Base-by-base conservation (phyloP, 2,329 filamentous ascomycete species). In the Cladophialophora chaetospira region DNA sequence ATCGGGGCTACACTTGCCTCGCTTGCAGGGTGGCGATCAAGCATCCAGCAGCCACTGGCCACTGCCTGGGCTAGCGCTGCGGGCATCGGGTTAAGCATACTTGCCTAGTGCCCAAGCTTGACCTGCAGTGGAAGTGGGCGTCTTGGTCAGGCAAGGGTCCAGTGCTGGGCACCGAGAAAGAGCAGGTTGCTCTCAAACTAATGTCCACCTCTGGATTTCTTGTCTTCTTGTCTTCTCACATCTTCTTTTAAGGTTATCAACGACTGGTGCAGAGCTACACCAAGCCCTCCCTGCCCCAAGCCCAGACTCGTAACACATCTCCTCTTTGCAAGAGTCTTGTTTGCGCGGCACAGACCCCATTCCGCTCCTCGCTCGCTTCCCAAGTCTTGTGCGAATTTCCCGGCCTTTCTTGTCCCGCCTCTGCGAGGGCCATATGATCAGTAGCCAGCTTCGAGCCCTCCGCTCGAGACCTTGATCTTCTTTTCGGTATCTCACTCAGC, bases 21-120 rank as follows among this genome's bases (percentile, higher is more conserved):
- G 42, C 19, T 43, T 43, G 21, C 23, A 43, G 17, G 9, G 40
- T 19, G 40, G 40, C 40, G 40, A 43, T 43, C 40, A 43, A 43
- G 21, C 23, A 44, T n/a, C 26, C 28, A 29, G 48, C 48, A 26
- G 48, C 17, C 47, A 51, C 33, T 51, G 47, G 47, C 47, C 47
- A 28, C 33, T 17, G 19, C 38, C 48, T 25, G n/a, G 13, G 48
- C 48, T 51, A 51, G 48, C 11, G 48, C 48, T 43, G 35, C 48
- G 48, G 48, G 36, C 48, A 13, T 21, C 38, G 48, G 48, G 48
- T 51, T 51, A 51, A 51, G 48, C 48, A 51, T 51, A 51, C 40
- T n/a, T n/a, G 48, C 48, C 48, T 51, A 51, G 48, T 51, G 35
- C 28, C 6, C 48, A 51, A 31, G 48, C 48, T 51, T 51, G 48